These are phyloP conservation scores for Fragaria vesca DNA, from an alignment of 306 rosid species.

Conservation along the genomic window DNA sequence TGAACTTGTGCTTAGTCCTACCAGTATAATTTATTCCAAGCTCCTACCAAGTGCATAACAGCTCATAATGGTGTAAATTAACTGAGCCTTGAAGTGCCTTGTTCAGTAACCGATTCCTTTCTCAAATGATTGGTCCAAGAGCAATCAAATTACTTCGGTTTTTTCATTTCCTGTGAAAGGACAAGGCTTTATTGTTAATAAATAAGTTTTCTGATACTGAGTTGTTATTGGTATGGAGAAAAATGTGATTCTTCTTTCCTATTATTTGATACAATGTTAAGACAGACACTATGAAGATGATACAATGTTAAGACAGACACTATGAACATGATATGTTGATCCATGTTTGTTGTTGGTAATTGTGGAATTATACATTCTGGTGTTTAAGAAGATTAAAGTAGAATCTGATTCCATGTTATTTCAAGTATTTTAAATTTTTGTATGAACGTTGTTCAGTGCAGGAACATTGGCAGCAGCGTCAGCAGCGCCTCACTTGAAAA, in stretches of 20 bases:
- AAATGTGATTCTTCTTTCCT: background rate
- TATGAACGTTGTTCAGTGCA: conserved; percentile 44
- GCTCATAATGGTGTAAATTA: background rate
- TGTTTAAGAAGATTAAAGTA: background rate
- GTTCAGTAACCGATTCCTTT: background rate
- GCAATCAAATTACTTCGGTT: background rate
- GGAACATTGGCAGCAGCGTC: conserved; percentile 37
- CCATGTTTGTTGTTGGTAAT: background rate
- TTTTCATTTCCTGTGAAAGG: background rate
- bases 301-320: background rate
- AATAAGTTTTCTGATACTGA: background rate
- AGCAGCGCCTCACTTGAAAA: conserved; percentile 28
- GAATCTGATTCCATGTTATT: conserved; percentile 2
- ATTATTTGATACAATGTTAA: background rate
- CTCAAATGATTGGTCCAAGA: background rate
- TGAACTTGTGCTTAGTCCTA: too few relatives aligned
- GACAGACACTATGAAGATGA: background rate
- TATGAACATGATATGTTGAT: background rate
- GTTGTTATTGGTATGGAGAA: background rate
- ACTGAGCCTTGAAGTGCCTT: background rate
- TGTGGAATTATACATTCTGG: background rate
- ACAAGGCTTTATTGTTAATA: background rate
- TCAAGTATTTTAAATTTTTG: conserved; percentile 16
- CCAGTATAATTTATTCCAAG: background rate
- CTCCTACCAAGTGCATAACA: background rate